phyloP scores from a whole-genome alignment of 1,139 yeast species.

The Blastobotrys persicus region DNA sequence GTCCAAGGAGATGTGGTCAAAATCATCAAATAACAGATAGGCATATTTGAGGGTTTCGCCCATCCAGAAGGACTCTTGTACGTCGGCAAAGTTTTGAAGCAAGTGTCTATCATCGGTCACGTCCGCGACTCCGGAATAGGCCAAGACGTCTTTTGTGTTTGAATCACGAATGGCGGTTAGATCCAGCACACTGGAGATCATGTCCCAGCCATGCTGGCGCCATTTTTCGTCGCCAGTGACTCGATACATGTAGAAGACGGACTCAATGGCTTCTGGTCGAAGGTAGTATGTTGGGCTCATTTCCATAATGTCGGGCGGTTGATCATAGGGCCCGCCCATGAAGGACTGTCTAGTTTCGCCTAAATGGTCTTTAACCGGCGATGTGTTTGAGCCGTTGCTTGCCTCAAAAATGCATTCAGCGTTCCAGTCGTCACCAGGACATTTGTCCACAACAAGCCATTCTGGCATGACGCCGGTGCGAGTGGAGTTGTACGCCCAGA shows the following conservation, averaged over 20 bases:
- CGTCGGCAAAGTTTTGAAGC: conserved; percentile 35
- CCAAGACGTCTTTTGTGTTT: conserved; percentile 43
- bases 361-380: not conserved
- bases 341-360: not conserved
- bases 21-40: conserved; percentile 72
- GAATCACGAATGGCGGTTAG: conserved; percentile 21
- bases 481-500: conserved; percentile 53
- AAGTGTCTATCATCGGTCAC: conserved; percentile 39
- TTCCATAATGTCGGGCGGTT: conserved; percentile 37
- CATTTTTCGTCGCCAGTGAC: conserved; percentile 70
- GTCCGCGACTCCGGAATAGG: conserved; percentile 50
- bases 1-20: conserved; percentile 57
- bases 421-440: conserved; percentile 29
- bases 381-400: no score
- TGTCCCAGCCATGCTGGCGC: conserved; percentile 68
- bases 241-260: conserved; percentile 69
- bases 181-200: conserved; percentile 52
- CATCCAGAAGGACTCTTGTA: conserved; percentile 78
- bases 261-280: conserved; percentile 76
- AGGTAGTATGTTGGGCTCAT: conserved; percentile 55
- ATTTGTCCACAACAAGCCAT: conserved; percentile 39
- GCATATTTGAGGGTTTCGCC: conserved; percentile 91
- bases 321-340: conserved; percentile 24
- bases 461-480: conserved; percentile 48
- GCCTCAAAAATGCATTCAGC: conserved; percentile 9